Base-by-base conservation (phyloP, 257 asterid genomes). In the Linderniella brevidens region DNA sequence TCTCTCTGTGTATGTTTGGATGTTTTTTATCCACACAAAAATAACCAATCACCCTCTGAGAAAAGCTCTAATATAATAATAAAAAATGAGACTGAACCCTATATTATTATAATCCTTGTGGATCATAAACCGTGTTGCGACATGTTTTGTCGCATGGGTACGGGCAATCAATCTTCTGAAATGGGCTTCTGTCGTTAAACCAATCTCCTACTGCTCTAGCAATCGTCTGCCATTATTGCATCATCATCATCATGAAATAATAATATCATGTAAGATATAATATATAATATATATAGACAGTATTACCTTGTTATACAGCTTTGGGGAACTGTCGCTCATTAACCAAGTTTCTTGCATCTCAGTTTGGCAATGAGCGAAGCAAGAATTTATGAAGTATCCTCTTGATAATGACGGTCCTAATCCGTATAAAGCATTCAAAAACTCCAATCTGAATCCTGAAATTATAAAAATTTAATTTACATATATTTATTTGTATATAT, bases 281-380 rank as follows among this genome's bases (percentile, higher is more conserved):
- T 25, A 25, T 25, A 25, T 25, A 25, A 25, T 25, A 25, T 25
- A 25, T 25, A 25, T 25, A 25, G 32, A 25, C 4, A 25, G 32
- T 17, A 20, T 18, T 38, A 79, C 98, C 87, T 70, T 78, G 74
- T 68, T 58, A 47, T 57, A 41, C 41, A 88, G 46, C 55, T 46
- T 19, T 1, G 98, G 98, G 14, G 98, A 78, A 62, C n/a, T n/a
- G n/a, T 75, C 84, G 19, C 19, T 11, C 17, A 78, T 67, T 6
- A 69, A 42, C 94, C 98, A 88, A 3, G 88, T 76, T 66, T 85
- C 93, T 53, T 88, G 98, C 60, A 41, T 78, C 60, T 74, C 94
- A 1, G 87, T 76, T 66, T 88, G 98, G 74, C 98, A 88, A 64
- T 88, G 98, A 1, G 94, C 86, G 13, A 67, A 88, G 80, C 94